Percentiles rank a stretch among this genome's conserved stretches.
Conservation (phyloP, 495 filamentous ascomycete species). For the Pyronema omphalodes region DNA sequence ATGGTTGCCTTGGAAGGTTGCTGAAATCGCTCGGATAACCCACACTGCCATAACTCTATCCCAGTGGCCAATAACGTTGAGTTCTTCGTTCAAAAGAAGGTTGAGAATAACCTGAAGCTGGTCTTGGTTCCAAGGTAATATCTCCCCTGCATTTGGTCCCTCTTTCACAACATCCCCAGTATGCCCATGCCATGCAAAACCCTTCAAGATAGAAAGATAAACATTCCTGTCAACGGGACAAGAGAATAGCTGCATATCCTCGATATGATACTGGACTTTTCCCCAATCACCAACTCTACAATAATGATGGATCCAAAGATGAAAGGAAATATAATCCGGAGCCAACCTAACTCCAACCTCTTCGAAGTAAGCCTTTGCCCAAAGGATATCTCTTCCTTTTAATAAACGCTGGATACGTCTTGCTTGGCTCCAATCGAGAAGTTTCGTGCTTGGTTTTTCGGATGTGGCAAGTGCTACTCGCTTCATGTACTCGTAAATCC, state of each 20-base stretch:
- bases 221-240: slow-evolving; percentile 47
- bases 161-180: too few relatives aligned
- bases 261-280: slow-evolving; percentile 7
- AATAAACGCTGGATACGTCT: slow-evolving; percentile 38
- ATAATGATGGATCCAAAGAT: neutral
- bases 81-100: slow-evolving; percentile 1
- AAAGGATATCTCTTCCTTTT: slow-evolving; percentile 31
- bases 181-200: slow-evolving; percentile 49
- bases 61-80: slow-evolving; percentile 3
- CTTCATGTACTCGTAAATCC: slow-evolving; percentile 71
- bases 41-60: slow-evolving; percentile 9
- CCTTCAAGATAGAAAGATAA: slow-evolving; percentile 51
- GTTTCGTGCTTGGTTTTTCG: slow-evolving; percentile 24
- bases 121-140: slow-evolving; percentile 43
- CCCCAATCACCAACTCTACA: slow-evolving; percentile 27
- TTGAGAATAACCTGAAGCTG: slow-evolving; percentile 8
- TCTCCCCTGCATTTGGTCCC: slow-evolving; percentile 26
- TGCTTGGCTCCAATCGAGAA: slow-evolving; percentile 28
- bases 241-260: slow-evolving; percentile 34
- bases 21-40: slow-evolving; percentile 11
- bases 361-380: slow-evolving; percentile 27
- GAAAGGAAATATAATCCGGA: slow-evolving; percentile 31
- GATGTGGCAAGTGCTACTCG: slow-evolving; percentile 29
- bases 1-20: slow-evolving; percentile 13
- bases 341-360: slow-evolving; percentile 36